Percentiles rank a stretch among this genome's conserved stretches.
Conservation (phyloP, 2,329 filamentous ascomycete species). For the Ophiocordyceps camponoti-leonardi region DNA sequence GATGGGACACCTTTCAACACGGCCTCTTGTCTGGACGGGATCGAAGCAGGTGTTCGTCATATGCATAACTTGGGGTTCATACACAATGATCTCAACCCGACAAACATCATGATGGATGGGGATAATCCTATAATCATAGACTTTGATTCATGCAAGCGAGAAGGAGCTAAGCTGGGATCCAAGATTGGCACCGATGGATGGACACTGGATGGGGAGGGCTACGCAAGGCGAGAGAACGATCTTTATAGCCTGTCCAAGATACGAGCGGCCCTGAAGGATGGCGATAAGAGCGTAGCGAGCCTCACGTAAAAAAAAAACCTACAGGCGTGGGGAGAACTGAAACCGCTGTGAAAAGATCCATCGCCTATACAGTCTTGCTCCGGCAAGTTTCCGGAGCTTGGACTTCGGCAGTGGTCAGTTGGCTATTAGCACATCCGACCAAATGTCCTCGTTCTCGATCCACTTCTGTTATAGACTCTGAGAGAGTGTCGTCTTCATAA, state of each 20-base stretch:
- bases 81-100: constrained; percentile 1
- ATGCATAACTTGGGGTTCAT: neutral
- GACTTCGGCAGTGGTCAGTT: too few relatives aligned
- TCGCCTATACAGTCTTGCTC: too few relatives aligned
- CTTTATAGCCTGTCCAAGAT: constrained; percentile 1
- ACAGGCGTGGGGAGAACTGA: too few relatives aligned
- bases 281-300: too few relatives aligned
- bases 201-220: neutral
- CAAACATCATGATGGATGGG: constrained; percentile 1
- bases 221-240: constrained; percentile 1
- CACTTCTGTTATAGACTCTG: too few relatives aligned
- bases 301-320: too few relatives aligned
- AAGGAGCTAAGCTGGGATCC: neutral
- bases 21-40: neutral
- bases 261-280: neutral
- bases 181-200: constrained; percentile 1
- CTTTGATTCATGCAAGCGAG: constrained; percentile 1
- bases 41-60: constrained; percentile 1
- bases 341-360: too few relatives aligned
- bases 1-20: neutral
- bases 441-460: too few relatives aligned
- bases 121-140: constrained; percentile 1
- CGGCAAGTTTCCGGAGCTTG: too few relatives aligned
- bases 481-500: too few relatives aligned
- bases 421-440: too few relatives aligned